Conservation (phyloP, 2,329 filamentous ascomycete species). For the Paraphoma chrysanthemicola region DNA sequence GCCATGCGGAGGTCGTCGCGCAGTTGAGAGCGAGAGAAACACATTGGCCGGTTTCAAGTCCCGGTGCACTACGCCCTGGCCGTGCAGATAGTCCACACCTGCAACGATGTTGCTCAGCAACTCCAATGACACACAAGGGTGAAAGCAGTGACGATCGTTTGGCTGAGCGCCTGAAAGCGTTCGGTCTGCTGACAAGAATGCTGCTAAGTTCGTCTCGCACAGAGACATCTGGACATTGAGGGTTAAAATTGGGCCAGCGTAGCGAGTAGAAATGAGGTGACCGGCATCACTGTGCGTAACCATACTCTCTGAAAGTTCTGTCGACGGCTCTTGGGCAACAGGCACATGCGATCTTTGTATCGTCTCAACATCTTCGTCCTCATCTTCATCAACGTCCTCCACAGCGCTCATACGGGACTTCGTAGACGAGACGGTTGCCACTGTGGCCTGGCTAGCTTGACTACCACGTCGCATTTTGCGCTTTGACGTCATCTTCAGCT, state of each 20-base stretch:
- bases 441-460: slow-evolving; percentile 46
- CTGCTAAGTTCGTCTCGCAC: slow-evolving; percentile 67
- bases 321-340: slow-evolving; percentile 22
- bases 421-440: slow-evolving; percentile 49
- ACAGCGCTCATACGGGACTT: slow-evolving; percentile 51
- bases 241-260: slow-evolving; percentile 49
- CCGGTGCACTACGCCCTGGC: slow-evolving; percentile 67
- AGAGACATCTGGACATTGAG: slow-evolving; percentile 74
- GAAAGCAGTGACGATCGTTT: slow-evolving; percentile 65
- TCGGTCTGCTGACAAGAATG: slow-evolving; percentile 57
- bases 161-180: slow-evolving; percentile 11
- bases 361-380: slow-evolving; percentile 57
- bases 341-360: slow-evolving; percentile 47
- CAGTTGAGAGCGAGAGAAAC: slow-evolving; percentile 62
- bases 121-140: slow-evolving; percentile 62
- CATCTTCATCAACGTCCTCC: slow-evolving; percentile 41
- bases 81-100: slow-evolving; percentile 70
- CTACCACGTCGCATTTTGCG: slow-evolving; percentile 35
- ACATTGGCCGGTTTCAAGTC: slow-evolving; percentile 75
- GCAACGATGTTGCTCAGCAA: slow-evolving; percentile 67
- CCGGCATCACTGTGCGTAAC: slow-evolving; percentile 46
- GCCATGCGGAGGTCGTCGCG: slow-evolving; percentile 47
- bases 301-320: slow-evolving; percentile 39
- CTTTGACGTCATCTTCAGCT: slow-evolving; percentile 41
- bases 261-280: slow-evolving; percentile 27